These are phyloP conservation scores for Phytophthora citrophthora DNA, from an alignment of 352 stramenopile genomes.

Conservation along the genomic window DNA sequence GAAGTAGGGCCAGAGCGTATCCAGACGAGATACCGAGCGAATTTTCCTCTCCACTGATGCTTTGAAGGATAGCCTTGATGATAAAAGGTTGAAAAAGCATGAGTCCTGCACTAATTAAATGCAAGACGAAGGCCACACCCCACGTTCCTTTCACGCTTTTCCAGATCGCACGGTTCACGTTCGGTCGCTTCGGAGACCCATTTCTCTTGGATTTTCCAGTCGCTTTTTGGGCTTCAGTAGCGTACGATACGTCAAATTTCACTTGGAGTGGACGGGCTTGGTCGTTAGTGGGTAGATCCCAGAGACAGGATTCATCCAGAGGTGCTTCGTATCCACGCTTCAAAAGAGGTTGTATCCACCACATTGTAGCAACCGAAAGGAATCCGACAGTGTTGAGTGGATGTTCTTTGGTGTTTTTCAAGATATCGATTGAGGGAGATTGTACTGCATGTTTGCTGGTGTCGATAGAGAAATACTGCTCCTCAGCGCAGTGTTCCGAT, in stretches of 20 bases:
- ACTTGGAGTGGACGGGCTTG: slow-evolving; percentile 39
- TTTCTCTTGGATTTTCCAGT: background rate
- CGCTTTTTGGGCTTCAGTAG: slow-evolving; percentile 11
- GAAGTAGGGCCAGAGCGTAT: slow-evolving; percentile 50
- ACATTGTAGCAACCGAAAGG: slow-evolving; percentile 61
- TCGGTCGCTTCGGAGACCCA: slow-evolving; percentile 14
- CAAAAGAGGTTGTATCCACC: slow-evolving; percentile 63
- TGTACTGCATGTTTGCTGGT: no score
- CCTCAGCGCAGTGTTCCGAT: no score
- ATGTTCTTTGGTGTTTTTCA: background rate
- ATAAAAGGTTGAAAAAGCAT: slow-evolving; percentile 56
- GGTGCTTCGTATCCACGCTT: slow-evolving; percentile 34
- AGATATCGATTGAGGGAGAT: no score
- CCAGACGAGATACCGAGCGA: slow-evolving; percentile 51
- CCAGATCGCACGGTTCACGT: slow-evolving; percentile 62
- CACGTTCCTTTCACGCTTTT: slow-evolving; percentile 45
- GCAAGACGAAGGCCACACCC: slow-evolving; percentile 33
- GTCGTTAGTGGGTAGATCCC: slow-evolving; percentile 45
- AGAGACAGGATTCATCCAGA: slow-evolving; percentile 48
- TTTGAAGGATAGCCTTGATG: slow-evolving; percentile 67
- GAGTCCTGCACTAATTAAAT: slow-evolving; percentile 40
- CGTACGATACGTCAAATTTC: slow-evolving; percentile 51
- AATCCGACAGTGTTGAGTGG: slow-evolving; percentile 45
- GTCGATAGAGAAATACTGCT: no score
- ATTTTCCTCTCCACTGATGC: slow-evolving; percentile 43